Conservation (phyloP, 106 monocot species). For the Apostasia ramifera region DNA sequence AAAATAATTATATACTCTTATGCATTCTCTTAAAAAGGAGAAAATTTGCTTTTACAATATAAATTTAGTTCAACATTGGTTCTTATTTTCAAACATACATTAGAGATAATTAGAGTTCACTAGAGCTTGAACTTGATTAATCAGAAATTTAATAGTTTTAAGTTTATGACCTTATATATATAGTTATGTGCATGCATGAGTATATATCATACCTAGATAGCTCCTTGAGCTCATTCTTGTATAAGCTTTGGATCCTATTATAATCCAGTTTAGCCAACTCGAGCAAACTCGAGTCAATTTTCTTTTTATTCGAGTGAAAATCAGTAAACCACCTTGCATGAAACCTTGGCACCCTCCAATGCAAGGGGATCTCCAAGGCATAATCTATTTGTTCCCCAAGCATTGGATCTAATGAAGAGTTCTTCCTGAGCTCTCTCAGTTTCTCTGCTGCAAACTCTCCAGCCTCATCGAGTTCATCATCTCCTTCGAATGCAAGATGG, state of each 20-base stretch:
- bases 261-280: conserved; percentile 45
- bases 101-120: too few relatives aligned
- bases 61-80: not conserved
- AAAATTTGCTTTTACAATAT: conserved; percentile 41
- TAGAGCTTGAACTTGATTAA: too few relatives aligned
- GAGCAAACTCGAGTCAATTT: conserved; percentile 18
- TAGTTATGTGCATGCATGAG: too few relatives aligned
- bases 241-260: conserved; percentile 29
- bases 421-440: not conserved
- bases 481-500: conserved; percentile 12
- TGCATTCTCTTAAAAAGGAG: conserved; percentile 7
- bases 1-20: conserved; percentile 41
- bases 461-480: conserved; percentile 21
- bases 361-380: conserved; percentile 33
- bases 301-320: conserved; percentile 5
- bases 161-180: too few relatives aligned
- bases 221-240: conserved; percentile 23
- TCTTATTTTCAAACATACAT: too few relatives aligned
- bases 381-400: conserved; percentile 13
- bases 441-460: conserved; percentile 14
- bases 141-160: too few relatives aligned
- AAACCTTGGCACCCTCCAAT: conserved; percentile 34
- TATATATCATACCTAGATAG: conserved; percentile 17
- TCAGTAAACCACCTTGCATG: conserved; percentile 33
- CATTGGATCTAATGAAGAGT: not conserved